Conservation (phyloP, 1,284 basidiomycete species). For the Ceratobasidium theobromae region DNA sequence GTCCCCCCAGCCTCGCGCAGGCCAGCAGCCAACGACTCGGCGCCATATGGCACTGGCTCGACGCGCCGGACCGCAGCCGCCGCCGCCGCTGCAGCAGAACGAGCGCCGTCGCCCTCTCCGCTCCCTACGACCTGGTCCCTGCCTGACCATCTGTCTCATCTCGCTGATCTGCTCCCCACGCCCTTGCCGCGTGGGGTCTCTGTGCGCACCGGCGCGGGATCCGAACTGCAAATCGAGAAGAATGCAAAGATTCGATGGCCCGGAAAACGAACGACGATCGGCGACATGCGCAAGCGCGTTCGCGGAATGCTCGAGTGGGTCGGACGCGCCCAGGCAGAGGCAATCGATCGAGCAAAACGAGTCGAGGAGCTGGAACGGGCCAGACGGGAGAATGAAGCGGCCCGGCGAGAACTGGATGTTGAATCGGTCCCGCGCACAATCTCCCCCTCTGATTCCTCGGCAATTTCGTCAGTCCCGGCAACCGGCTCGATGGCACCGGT, state of each 20-base stretch:
- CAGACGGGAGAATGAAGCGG: constrained; percentile 14
- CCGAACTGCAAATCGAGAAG: constrained; percentile 59
- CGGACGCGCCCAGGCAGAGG: constrained; percentile 76
- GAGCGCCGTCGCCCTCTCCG: constrained; percentile 72
- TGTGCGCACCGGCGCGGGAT: constrained; percentile 50
- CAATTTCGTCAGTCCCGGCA: constrained; percentile 7
- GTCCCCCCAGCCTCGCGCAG: not conserved
- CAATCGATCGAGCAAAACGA: constrained; percentile 69
- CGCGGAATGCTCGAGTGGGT: constrained; percentile 91
- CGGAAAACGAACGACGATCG: constrained; percentile 88
- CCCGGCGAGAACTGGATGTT: not conserved
- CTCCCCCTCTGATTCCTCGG: constrained; percentile 17
- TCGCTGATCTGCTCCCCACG: constrained; percentile 81
- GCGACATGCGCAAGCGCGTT: constrained; percentile 96
- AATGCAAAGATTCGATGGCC: constrained; percentile 95
- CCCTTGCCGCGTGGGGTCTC: constrained; percentile 73
- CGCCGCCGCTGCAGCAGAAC: constrained; percentile 47
- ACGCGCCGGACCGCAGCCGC: constrained; percentile 33
- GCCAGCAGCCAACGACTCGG: constrained; percentile 22
- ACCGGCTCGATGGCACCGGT: constrained; percentile 2
- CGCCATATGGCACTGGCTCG: constrained; percentile 30
- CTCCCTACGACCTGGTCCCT: constrained; percentile 83
- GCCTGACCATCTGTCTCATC: constrained; percentile 90
- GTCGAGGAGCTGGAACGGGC: constrained; percentile 60
- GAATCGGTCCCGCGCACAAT: constrained; percentile 7